Conservation (phyloP, 1,284 basidiomycete species). For the Ustilago cynodontis region DNA sequence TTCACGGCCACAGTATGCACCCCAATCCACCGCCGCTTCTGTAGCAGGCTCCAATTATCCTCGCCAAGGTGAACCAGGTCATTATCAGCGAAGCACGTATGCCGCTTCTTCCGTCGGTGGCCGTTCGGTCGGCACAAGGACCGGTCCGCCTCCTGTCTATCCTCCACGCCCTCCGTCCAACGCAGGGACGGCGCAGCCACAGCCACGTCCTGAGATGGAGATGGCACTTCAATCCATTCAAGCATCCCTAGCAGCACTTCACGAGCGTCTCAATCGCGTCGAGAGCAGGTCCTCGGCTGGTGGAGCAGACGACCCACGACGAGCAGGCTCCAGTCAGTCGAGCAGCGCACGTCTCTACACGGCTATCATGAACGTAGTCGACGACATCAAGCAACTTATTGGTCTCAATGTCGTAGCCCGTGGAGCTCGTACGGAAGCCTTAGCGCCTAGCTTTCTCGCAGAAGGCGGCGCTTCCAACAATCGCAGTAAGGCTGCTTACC, state of each 20-base stretch:
- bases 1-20: conserved; percentile 29
- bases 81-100: conserved; percentile 45
- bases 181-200: conserved; percentile 30
- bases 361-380: conserved; percentile 39
- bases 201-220: conserved; percentile 57
- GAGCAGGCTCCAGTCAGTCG: conserved; percentile 12
- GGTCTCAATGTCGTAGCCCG: conserved; percentile 27
- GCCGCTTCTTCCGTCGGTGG: conserved; percentile 63
- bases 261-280: conserved; percentile 78
- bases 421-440: conserved; percentile 31
- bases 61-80: conserved; percentile 25
- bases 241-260: conserved; percentile 86
- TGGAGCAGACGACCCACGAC: conserved; percentile 31
- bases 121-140: conserved; percentile 42
- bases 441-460: conserved; percentile 48
- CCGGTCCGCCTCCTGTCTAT: conserved; percentile 16
- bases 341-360: conserved; percentile 24
- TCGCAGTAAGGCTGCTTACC: conserved; percentile 29
- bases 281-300: conserved; percentile 39
- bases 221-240: conserved; percentile 81
- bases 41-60: conserved; percentile 42
- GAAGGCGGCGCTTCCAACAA: conserved; percentile 21
- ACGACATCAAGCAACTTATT: conserved; percentile 41
- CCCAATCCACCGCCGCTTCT: conserved; percentile 39
- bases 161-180: conserved; percentile 41